These are phyloP conservation scores for Pittosporum tobira DNA, from an alignment of 129 eudicot species.

Conservation along the genomic window DNA sequence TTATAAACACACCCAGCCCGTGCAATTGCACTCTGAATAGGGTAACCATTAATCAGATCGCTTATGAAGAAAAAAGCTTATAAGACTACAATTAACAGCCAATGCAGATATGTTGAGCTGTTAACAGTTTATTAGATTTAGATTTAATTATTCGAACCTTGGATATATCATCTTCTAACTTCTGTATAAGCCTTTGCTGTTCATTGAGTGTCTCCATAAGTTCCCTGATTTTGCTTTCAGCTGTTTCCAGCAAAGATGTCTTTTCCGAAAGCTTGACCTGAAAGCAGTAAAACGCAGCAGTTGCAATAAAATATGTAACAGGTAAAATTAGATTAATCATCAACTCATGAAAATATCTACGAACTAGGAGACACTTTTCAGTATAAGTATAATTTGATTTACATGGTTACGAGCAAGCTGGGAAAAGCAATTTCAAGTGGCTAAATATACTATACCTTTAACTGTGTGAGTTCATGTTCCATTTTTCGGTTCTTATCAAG, in stretches of 20 bases:
- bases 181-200: slow-evolving; percentile 84
- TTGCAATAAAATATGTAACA: background rate
- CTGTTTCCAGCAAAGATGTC: slow-evolving; percentile 54
- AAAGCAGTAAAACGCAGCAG: slow-evolving; percentile 17
- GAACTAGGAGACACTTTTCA: background rate
- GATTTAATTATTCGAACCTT: slow-evolving; percentile 36
- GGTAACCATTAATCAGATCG: slow-evolving; percentile 1
- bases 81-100: background rate
- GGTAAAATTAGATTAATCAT: background rate
- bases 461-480: slow-evolving; percentile 97
- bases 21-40: background rate
- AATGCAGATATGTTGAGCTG: background rate
- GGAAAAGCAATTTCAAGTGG: background rate
- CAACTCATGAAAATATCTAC: background rate
- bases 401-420: slow-evolving; percentile 5
- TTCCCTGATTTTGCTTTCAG: slow-evolving; percentile 67
- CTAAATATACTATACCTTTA: slow-evolving; percentile 45
- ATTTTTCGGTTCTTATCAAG: slow-evolving; percentile 96
- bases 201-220: slow-evolving; percentile 56
- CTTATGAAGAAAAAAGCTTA: background rate
- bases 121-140: background rate
- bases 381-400: background rate
- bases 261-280: slow-evolving; percentile 92
- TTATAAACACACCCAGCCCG: background rate
- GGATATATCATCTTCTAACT: slow-evolving; percentile 93